Evolutionary conservation across 2,329 filamentous ascomycete genomes (phyloP), one percentile per base, ranked within the genome.

Genomic region (Alternaria panax): DNA sequence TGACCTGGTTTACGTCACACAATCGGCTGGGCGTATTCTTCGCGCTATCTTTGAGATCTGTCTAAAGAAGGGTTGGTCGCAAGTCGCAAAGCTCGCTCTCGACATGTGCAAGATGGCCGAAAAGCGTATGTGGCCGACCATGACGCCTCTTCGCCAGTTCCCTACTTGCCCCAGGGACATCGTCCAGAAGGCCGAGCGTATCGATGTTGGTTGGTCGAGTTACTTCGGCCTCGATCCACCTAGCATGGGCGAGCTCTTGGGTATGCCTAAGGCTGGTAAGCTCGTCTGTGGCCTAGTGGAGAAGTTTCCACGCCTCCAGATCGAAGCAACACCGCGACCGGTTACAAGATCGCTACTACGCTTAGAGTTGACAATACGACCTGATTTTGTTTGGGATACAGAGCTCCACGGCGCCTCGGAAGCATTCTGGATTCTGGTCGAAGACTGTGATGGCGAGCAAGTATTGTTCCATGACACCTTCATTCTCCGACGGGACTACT

Each of bases 71-170:
- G 94, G 94, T 32, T 99, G 94, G 94, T 88, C 95, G 1, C 90
- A 89, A 16, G 95, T 98, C 4, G 92, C 95, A 8, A 97, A 95
- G 81, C 92, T 91, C 63, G 93, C 95, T 0, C 83, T 99, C 41
- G 92, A 97, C 70, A 85, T 99, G 53, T 99, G 96, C 82, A 99
- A 99, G 82, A 98, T 97, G 92, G 95, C 94, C 0, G 95, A 99
- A 82, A 97, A 97, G 84, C 87, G 96, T 50, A 99, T 99, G 96
- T 99, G 95, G 95, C 93, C 94, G 14, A 98, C 94, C 6, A 99
- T 98, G 95, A 92, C 92, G 36, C 95, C 96, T 11, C 84, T 99
- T 30, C 88, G 95, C 54, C 95, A 99, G 73, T 99, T 99, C 74
- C 73, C 74, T 9, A 67, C 60, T n/a, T 97, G 93, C 73, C 88